A percentile compares a stretch with the other conserved stretches of the same genome.
phyloP scores from a whole-genome alignment of 495 filamentous ascomycete species.

The Mycothermus thermophilus region DNA sequence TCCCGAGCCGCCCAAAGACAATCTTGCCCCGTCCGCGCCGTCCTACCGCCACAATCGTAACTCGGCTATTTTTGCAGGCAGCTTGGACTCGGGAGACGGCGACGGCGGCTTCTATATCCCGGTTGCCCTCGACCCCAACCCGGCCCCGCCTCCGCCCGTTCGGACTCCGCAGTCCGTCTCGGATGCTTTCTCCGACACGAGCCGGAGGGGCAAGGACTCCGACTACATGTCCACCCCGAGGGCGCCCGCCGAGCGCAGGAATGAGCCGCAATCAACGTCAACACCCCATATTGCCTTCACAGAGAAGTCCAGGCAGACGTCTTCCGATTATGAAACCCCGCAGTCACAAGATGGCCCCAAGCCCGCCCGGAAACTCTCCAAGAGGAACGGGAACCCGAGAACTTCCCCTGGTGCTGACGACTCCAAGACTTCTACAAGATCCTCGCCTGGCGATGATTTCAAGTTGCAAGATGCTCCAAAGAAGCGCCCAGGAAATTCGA shows the following conservation, averaged over 20 bases:
- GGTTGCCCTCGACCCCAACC: conserved; percentile 74
- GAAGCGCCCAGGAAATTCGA: conserved; percentile 49
- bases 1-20: conserved; percentile 29
- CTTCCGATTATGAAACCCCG: conserved; percentile 35
- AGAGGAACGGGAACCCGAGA: conserved; percentile 26
- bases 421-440: conserved; percentile 15
- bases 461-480: conserved; percentile 64
- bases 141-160: conserved; percentile 47
- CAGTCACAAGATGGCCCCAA: conserved; percentile 28
- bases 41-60: conserved; percentile 69
- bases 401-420: conserved; percentile 31
- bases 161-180: conserved; percentile 47
- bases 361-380: conserved; percentile 31
- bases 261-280: conserved; percentile 33
- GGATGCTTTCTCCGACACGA: conserved; percentile 25
- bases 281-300: conserved; percentile 88
- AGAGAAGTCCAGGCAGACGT: conserved; percentile 59
- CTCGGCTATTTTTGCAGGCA: conserved; percentile 50
- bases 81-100: conserved; percentile 42
- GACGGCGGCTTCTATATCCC: conserved; percentile 75
- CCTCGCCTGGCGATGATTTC: conserved; percentile 45
- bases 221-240: conserved; percentile 39
- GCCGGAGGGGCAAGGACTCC: conserved; percentile 31
- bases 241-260: conserved; percentile 19
- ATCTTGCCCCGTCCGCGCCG: conserved; percentile 55